These are phyloP conservation scores for Flaveria bidentis DNA, from an alignment of 129 eudicot species.

Conservation along the genomic window DNA sequence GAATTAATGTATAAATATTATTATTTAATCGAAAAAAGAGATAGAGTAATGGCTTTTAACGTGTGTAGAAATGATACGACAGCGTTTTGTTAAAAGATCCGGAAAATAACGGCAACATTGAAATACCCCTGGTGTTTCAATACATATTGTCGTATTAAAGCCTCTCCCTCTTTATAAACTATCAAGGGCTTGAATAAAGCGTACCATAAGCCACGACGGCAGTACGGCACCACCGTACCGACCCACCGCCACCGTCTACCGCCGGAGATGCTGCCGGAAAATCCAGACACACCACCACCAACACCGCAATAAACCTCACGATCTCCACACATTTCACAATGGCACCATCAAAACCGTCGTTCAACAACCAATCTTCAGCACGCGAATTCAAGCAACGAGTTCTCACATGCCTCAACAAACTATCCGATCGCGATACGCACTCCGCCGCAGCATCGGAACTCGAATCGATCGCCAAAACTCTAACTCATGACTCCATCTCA, in stretches of 20 bases:
- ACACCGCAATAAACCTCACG: background rate
- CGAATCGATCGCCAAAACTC: slow-evolving; percentile 61
- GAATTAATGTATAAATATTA: too few species aligned
- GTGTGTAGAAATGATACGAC: too few species aligned
- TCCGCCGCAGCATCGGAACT: slow-evolving; percentile 77
- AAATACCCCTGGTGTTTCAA: background rate
- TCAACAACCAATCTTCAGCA: slow-evolving; percentile 44
- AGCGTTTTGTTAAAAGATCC: background rate
- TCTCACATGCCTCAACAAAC: slow-evolving; percentile 76
- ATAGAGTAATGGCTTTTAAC: too few species aligned
- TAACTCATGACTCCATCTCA: slow-evolving; percentile 51
- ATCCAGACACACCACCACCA: slow-evolving; percentile 48
- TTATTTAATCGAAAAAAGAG: too few species aligned
- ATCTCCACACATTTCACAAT: slow-evolving; percentile 21
- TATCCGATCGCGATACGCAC: slow-evolving; percentile 89
- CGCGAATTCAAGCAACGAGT: slow-evolving; percentile 79
- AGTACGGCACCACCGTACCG: slow-evolving; percentile 6
- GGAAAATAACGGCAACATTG: slow-evolving; percentile 15
- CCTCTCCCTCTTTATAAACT: slow-evolving; percentile 30
- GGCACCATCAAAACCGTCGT: slow-evolving; percentile 46
- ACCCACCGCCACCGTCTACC: background rate
- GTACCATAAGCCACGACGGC: slow-evolving; percentile 30
- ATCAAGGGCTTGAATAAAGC: slow-evolving; percentile 27
- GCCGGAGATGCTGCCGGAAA: slow-evolving; percentile 60
- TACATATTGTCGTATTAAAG: slow-evolving; percentile 29